A percentile compares a stretch with the other conserved stretches of the same genome.
These are phyloP conservation scores for Boechera divaricarpa DNA, from an alignment of 345 rosid genomes.

Conservation along the genomic window DNA sequence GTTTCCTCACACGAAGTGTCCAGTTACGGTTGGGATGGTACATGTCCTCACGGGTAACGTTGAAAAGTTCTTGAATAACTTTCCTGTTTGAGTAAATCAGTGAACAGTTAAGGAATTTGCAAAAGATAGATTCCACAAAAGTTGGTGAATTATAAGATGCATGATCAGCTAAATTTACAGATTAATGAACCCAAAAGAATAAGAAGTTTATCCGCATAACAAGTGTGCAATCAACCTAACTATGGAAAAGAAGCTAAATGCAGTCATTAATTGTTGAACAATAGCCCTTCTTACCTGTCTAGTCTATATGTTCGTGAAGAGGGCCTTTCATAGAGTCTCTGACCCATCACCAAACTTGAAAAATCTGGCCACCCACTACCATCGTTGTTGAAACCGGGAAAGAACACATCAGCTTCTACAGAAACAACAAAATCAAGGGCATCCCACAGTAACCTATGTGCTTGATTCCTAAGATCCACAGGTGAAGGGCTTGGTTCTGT, in stretches of 20 bases:
- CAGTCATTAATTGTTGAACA: slow-evolving; percentile 11
- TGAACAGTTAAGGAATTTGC: slow-evolving; percentile 7
- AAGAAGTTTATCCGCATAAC: background rate
- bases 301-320: slow-evolving; percentile 86
- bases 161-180: slow-evolving; percentile 12
- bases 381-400: slow-evolving; percentile 87
- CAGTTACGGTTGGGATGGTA: slow-evolving; percentile 82
- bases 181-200: background rate
- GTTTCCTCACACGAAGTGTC: slow-evolving; percentile 72
- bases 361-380: slow-evolving; percentile 94
- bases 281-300: slow-evolving; percentile 65
- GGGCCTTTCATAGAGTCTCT: slow-evolving; percentile 88
- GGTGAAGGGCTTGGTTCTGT: slow-evolving; percentile 84
- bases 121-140: slow-evolving; percentile 16
- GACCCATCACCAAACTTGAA: slow-evolving; percentile 97
- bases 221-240: slow-evolving; percentile 7
- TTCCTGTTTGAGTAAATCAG: slow-evolving; percentile 59
- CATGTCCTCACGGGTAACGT: slow-evolving; percentile 64
- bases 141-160: background rate
- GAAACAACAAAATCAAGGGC: slow-evolving; percentile 94
- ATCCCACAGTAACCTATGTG: slow-evolving; percentile 92
- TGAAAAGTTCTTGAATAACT: slow-evolving; percentile 62
- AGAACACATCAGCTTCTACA: slow-evolving; percentile 89
- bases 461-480: slow-evolving; percentile 78
- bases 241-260: slow-evolving; percentile 17